These are phyloP conservation scores for Boletus reticuloceps DNA, from an alignment of 768 basidiomycete species.

Conservation along the genomic window DNA sequence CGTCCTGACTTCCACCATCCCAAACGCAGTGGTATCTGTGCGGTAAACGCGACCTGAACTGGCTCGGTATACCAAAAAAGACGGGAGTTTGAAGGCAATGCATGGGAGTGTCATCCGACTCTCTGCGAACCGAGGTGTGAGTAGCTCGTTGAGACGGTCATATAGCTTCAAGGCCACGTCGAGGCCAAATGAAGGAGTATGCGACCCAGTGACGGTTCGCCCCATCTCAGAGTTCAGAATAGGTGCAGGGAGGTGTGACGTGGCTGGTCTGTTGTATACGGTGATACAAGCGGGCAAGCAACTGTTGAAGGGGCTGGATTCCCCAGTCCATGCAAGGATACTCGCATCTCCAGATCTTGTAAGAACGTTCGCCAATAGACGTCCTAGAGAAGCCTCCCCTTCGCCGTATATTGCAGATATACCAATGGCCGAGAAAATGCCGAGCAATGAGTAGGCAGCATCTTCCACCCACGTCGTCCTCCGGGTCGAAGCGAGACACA, in stretches of 20 bases:
- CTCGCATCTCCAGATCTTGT: neutral
- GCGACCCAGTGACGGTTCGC: neutral
- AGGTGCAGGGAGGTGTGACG: neutral
- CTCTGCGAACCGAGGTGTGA: neutral
- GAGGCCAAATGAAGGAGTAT: neutral
- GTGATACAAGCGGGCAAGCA: neutral
- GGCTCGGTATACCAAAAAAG: neutral
- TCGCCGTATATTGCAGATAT: neutral
- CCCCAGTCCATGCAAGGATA: neutral
- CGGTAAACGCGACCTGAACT: neutral
- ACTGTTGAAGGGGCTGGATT: neutral
- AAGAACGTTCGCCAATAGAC: neutral
- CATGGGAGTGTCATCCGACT: conserved; percentile 2
- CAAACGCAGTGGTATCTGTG: neutral
- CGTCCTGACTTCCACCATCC: neutral
- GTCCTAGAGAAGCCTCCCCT: neutral
- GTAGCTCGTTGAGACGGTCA: neutral
- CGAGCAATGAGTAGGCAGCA: too few species aligned
- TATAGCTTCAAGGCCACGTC: neutral
- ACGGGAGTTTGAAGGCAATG: neutral
- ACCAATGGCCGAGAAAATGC: neutral
- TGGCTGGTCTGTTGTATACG: neutral
- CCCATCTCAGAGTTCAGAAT: neutral
- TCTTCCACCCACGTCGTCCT: too few species aligned
- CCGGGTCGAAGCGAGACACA: neutral